These are phyloP conservation scores for Erysimum cheiranthoides DNA, from an alignment of 345 rosid genomes.

Conservation along the genomic window DNA sequence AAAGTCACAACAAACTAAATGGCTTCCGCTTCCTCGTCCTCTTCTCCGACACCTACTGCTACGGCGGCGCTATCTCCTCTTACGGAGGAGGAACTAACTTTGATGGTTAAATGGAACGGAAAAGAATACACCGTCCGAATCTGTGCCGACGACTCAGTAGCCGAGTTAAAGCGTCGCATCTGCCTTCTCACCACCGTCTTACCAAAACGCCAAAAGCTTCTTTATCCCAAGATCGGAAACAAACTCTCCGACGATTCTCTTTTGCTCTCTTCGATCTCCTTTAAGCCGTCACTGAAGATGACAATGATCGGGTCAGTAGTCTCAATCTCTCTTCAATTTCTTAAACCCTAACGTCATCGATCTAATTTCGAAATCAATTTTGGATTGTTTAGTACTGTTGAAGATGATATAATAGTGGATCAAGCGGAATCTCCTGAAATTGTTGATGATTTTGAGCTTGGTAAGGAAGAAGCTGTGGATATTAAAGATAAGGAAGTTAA, in stretches of 20 bases:
- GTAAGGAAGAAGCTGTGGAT: slow-evolving; percentile 88
- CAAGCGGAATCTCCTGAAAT: slow-evolving; percentile 80
- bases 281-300: slow-evolving; percentile 90
- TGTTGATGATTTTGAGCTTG: slow-evolving; percentile 87
- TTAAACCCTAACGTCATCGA: slow-evolving; percentile 27
- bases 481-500: slow-evolving; percentile 87
- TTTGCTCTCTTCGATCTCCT: slow-evolving; percentile 75
- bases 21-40: slow-evolving; percentile 38
- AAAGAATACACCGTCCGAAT: slow-evolving; percentile 87
- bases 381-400: slow-evolving; percentile 59
- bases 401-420: slow-evolving; percentile 90
- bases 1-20: neutral
- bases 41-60: slow-evolving; percentile 39
- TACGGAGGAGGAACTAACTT: slow-evolving; percentile 81
- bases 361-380: neutral
- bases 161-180: slow-evolving; percentile 90
- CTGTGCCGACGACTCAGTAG: slow-evolving; percentile 88
- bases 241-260: slow-evolving; percentile 80
- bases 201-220: slow-evolving; percentile 95
- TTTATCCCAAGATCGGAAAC: slow-evolving; percentile 87
- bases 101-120: slow-evolving; percentile 87
- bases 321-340: neutral
- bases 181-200: slow-evolving; percentile 81
- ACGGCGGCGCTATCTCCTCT: slow-evolving; percentile 29
- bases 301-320: slow-evolving; percentile 79